phyloP scores from a whole-genome alignment of 2,329 filamentous ascomycete genomes.

The Stemphylium vesicarium region DNA sequence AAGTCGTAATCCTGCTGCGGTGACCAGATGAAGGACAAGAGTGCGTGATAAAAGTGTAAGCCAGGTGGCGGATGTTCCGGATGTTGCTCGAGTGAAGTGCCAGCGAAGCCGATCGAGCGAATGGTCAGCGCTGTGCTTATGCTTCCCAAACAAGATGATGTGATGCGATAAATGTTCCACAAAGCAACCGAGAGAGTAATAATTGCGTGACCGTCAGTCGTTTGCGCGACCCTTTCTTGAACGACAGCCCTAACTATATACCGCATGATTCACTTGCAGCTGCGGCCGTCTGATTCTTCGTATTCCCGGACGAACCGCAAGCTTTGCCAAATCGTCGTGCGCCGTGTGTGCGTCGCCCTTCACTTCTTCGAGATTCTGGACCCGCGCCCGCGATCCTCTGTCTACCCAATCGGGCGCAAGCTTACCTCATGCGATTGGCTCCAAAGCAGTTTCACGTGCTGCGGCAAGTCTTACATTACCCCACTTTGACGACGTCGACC shows the following conservation, averaged over 20 bases:
- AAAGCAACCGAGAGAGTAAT: not conserved
- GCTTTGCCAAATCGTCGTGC: conserved; percentile 7
- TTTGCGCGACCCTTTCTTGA: not conserved
- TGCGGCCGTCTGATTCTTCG: not conserved
- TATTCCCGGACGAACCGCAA: conserved; percentile 1
- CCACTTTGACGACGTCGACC: conserved; percentile 6
- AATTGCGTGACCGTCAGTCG: not conserved
- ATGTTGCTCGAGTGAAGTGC: conserved; percentile 5
- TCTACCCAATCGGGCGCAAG: conserved; percentile 9
- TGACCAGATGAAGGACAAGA: not conserved
- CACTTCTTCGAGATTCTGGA: not conserved
- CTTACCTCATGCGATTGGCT: conserved; percentile 7
- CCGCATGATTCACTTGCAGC: not conserved
- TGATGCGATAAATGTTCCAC: conserved; percentile 9
- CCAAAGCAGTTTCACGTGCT: conserved; percentile 6
- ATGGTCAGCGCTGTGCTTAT: conserved; percentile 10
- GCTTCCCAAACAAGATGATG: conserved; percentile 2
- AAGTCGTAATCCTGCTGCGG: not conserved
- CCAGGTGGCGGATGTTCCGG: conserved; percentile 11
- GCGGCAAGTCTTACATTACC: conserved; percentile 4
- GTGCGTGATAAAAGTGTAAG: not conserved
- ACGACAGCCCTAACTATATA: conserved; percentile 3
- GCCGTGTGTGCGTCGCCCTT: not conserved
- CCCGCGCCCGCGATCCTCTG: not conserved
- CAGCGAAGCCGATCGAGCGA: conserved; percentile 4